Evolutionary conservation across 2,329 filamentous ascomycete species (phyloP).

Genomic region (Cordyceps fumosorosea): DNA sequence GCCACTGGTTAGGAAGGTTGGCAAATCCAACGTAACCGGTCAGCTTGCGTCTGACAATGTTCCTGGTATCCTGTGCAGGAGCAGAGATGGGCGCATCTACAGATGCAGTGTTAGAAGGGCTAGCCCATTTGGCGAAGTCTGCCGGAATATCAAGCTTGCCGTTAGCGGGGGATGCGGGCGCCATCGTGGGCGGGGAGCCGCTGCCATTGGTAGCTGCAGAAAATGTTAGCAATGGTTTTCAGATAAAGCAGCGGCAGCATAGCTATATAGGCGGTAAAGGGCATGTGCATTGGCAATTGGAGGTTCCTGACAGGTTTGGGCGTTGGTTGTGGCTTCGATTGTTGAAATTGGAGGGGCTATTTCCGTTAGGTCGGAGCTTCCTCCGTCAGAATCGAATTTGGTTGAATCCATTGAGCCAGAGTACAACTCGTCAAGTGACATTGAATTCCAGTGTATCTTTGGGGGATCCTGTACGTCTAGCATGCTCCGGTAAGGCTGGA

Average conservation of each 20-base stretch:
- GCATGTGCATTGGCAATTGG: conserved; percentile 14
- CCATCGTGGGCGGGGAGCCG: conserved; percentile 36
- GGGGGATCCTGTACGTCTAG: conserved; percentile 45
- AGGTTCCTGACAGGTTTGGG: conserved; percentile 30
- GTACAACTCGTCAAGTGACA: conserved; percentile 43
- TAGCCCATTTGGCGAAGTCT: conserved; percentile 24
- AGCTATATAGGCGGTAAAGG: not conserved
- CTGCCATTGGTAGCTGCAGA: conserved; percentile 40
- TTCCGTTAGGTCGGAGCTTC: conserved; percentile 5
- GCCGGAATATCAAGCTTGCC: conserved; percentile 30
- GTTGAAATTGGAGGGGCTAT: not conserved
- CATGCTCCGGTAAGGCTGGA: conserved; percentile 44
- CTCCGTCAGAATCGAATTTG: conserved; percentile 19
- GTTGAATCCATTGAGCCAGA: conserved; percentile 17
- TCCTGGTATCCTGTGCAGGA: conserved; percentile 61
- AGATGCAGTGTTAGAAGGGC: conserved; percentile 29
- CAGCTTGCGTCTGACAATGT: conserved; percentile 96
- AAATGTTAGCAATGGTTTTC: conserved; percentile 28
- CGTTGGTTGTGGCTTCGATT: not conserved
- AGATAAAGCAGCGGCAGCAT: not conserved
- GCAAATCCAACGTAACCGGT: conserved; percentile 98
- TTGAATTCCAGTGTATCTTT: conserved; percentile 36
- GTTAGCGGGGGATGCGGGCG: conserved; percentile 34
- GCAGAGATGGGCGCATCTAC: conserved; percentile 36
- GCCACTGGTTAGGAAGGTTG: conserved; percentile 99